Evolutionary conservation across 768 basidiomycete genomes (phyloP).

Genomic region (Lentinula lateritia): DNA sequence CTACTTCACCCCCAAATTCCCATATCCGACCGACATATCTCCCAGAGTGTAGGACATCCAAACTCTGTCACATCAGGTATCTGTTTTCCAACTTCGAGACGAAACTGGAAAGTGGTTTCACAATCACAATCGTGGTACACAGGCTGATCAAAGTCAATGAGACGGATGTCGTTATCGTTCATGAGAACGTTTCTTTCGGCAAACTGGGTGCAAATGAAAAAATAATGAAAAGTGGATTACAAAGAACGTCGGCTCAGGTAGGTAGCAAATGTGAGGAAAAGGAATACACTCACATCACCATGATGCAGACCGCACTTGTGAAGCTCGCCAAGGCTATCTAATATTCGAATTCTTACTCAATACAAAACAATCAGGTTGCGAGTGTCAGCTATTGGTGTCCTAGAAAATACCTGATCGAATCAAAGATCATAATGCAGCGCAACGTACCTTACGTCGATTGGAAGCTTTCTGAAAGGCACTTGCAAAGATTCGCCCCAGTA

Average conservation of each 20-base stretch:
- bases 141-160: conserved; percentile 34
- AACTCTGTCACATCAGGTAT: conserved; percentile 22
- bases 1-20: conserved; percentile 17
- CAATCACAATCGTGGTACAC: conserved; percentile 24
- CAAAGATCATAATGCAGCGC: neutral
- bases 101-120: conserved; percentile 19
- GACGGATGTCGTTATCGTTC: conserved; percentile 27
- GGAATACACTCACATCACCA: conserved; percentile 19
- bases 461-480: conserved; percentile 22
- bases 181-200: conserved; percentile 34
- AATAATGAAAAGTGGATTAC: neutral
- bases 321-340: conserved; percentile 26
- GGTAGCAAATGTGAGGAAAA: neutral
- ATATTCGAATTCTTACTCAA: conserved; percentile 23
- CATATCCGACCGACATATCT: conserved; percentile 23
- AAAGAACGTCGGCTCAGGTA: neutral
- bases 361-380: neutral
- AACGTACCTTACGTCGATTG: conserved; percentile 27
- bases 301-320: conserved; percentile 29
- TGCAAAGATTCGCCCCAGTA: conserved; percentile 30
- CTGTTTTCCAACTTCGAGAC: conserved; percentile 14
- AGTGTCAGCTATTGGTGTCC: neutral
- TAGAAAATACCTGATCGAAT: neutral
- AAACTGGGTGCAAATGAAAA: conserved; percentile 14
- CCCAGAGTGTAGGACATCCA: conserved; percentile 27